Evolutionary conservation across 768 basidiomycete species (phyloP).

Genomic region (Suillus spraguei): DNA sequence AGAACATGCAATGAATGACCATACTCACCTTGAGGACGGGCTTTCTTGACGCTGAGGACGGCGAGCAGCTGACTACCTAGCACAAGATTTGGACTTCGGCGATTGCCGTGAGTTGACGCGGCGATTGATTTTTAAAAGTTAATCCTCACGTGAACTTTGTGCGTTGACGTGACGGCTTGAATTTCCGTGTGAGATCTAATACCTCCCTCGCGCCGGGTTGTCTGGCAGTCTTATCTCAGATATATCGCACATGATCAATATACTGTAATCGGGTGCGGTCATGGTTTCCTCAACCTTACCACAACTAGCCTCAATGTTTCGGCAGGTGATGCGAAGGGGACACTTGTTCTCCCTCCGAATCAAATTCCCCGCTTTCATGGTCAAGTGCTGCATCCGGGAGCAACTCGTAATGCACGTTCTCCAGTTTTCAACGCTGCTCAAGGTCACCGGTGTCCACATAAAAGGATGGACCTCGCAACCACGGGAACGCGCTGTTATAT

Average conservation of each 20-base stretch:
- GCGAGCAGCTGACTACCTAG: constrained; percentile 16
- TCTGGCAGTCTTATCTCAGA: background rate
- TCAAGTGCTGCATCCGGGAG: background rate
- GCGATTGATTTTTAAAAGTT: constrained; percentile 25
- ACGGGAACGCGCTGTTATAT: background rate
- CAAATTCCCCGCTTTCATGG: background rate
- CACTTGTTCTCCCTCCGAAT: background rate
- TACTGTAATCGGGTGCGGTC: background rate
- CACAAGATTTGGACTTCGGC: constrained; percentile 19
- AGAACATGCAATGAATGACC: constrained; percentile 7
- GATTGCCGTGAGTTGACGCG: constrained; percentile 29
- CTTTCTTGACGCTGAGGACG: constrained; percentile 32
- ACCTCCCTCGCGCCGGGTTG: background rate
- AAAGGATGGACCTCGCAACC: background rate
- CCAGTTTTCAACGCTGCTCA: background rate
- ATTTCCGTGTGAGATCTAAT: background rate
- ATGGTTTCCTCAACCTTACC: background rate
- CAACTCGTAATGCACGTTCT: background rate
- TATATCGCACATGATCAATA: background rate
- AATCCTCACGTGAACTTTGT: constrained; percentile 11
- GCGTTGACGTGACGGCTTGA: background rate
- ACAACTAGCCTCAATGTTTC: background rate
- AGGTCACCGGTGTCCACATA: background rate
- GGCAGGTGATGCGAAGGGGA: background rate
- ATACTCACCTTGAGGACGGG: constrained; percentile 36